phyloP scores from a whole-genome alignment of 148 eudicot genomes.

The Vaccinium corymbosum region DNA sequence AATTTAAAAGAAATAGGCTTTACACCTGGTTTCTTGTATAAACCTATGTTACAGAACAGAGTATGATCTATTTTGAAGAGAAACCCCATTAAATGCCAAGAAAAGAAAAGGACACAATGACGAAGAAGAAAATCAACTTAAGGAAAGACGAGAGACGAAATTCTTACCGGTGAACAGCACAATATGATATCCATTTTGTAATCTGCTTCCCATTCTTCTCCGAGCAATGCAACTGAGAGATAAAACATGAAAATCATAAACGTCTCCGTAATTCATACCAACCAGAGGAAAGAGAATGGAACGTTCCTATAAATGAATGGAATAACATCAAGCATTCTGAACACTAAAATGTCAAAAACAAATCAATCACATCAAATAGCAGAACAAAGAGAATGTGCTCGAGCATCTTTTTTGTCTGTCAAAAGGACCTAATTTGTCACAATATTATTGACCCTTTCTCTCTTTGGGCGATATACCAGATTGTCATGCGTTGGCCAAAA shows the following conservation, averaged over 20 bases:
- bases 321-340: background rate
- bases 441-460: background rate
- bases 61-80: background rate
- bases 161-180: conserved; percentile 72
- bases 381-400: conserved; percentile 5
- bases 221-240: conserved; percentile 65
- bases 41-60: background rate
- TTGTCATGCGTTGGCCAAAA: background rate
- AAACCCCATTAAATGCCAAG: background rate
- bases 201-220: conserved; percentile 59
- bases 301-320: background rate
- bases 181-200: conserved; percentile 68
- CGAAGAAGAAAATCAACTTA: background rate
- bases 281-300: background rate
- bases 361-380: background rate
- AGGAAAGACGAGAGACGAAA: background rate
- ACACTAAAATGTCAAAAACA: background rate
- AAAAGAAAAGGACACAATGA: background rate
- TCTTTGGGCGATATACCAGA: background rate
- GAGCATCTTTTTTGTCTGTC: background rate
- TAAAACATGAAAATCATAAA: conserved; percentile 16
- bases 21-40: background rate
- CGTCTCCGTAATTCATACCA: background rate
- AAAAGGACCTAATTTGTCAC: background rate
- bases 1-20: background rate